These are phyloP conservation scores for Crithidia expoeki DNA, from an alignment of 208 protist genomes.

Conservation along the genomic window DNA sequence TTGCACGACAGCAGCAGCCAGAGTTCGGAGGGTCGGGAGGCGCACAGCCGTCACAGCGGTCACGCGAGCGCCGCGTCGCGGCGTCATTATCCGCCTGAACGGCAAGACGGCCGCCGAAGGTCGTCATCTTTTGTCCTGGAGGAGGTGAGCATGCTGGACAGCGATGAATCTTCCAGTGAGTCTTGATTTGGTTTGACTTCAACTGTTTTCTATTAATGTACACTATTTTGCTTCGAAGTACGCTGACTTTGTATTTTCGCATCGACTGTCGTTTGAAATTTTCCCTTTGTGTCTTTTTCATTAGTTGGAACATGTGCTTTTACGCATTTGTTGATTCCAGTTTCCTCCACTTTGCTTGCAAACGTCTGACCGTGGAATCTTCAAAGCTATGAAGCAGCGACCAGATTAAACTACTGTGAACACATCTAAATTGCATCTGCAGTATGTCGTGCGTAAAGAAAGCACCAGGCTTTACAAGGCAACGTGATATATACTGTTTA, in stretches of 20 bases:
- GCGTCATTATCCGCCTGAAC: neutral
- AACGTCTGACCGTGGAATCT: neutral
- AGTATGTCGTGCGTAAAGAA: too few species aligned
- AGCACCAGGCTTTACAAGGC: too few species aligned
- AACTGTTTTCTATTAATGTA: too few species aligned
- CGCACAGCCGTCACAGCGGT: neutral
- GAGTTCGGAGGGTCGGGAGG: neutral
- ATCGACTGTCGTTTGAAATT: neutral
- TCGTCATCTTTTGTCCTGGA: constrained; percentile 5
- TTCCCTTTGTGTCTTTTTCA: too few species aligned
- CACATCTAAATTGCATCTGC: too few species aligned
- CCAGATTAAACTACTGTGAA: too few species aligned
- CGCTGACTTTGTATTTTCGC: neutral
- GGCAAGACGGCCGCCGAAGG: neutral
- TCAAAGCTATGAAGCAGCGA: too few species aligned
- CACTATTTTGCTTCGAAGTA: neutral
- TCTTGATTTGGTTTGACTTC: constrained; percentile 1
- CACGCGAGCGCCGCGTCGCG: neutral
- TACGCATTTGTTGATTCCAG: neutral
- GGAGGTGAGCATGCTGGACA: constrained; percentile 11
- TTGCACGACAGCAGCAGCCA: neutral
- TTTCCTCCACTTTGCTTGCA: neutral
- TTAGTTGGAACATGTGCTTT: neutral
- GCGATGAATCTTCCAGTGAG: neutral
- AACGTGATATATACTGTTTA: too few species aligned